These are phyloP conservation scores for Xylaria sp. DNA, from an alignment of 2,329 filamentous ascomycete genomes.

Conservation along the genomic window DNA sequence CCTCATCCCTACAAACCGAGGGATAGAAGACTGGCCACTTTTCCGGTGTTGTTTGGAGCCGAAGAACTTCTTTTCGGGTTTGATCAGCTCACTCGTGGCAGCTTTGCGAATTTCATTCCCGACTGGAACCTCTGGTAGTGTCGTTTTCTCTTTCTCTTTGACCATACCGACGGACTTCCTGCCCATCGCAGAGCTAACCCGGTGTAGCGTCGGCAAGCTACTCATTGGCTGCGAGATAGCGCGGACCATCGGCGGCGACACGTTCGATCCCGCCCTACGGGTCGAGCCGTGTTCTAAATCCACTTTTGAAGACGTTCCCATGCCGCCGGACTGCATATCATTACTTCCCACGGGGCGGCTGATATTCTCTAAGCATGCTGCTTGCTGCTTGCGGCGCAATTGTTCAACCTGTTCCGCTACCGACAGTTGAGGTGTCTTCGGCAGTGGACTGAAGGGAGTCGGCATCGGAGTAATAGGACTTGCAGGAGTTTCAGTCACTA, in stretches of 20 bases:
- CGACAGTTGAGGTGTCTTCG: slow-evolving; percentile 31
- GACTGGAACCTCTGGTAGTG: slow-evolving; percentile 34
- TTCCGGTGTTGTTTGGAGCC: slow-evolving; percentile 69
- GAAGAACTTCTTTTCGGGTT: slow-evolving; percentile 73
- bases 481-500: slow-evolving; percentile 30
- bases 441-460: slow-evolving; percentile 17
- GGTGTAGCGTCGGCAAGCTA: slow-evolving; percentile 49
- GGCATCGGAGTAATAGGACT: slow-evolving; percentile 27
- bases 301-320: slow-evolving; percentile 30
- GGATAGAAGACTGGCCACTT: slow-evolving; percentile 76
- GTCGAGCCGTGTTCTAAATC: slow-evolving; percentile 46
- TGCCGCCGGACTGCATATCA: slow-evolving; percentile 23
- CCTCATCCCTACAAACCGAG: slow-evolving; percentile 79
- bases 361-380: slow-evolving; percentile 41
- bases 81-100: slow-evolving; percentile 49
- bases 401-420: slow-evolving; percentile 45
- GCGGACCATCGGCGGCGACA: slow-evolving; percentile 60
- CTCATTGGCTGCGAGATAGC: slow-evolving; percentile 57
- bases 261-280: slow-evolving; percentile 52
- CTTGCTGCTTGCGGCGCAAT: slow-evolving; percentile 56
- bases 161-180: slow-evolving; percentile 46
- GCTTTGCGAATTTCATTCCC: slow-evolving; percentile 43
- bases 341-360: slow-evolving; percentile 31
- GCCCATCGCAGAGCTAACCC: slow-evolving; percentile 51
- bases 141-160: slow-evolving; percentile 39